These are phyloP conservation scores for Exophiala phaeomuriformis DNA, from an alignment of 2,329 filamentous ascomycete species.

Conservation along the genomic window DNA sequence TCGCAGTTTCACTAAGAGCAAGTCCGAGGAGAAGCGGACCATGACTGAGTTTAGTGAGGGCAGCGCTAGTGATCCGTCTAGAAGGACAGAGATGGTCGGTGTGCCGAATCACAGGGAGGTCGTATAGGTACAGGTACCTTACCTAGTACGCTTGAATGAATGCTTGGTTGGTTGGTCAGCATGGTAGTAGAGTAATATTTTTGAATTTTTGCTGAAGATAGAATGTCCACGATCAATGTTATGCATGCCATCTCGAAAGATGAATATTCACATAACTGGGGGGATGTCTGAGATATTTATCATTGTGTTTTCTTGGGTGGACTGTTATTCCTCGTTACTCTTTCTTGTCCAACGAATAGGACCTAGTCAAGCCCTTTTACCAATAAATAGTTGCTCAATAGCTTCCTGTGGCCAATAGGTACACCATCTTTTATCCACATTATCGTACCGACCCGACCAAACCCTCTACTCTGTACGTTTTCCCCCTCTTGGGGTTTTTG, in stretches of 20 bases:
- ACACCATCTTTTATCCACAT: too few species aligned
- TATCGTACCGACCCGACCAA: too few species aligned
- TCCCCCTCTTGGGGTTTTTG: not conserved
- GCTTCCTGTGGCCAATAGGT: too few species aligned
- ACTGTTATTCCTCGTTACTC: not conserved
- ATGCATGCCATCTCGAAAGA: too few species aligned
- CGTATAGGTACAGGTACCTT: not conserved
- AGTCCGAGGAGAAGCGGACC: constrained; percentile 27
- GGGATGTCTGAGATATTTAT: too few species aligned
- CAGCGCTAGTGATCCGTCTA: not conserved
- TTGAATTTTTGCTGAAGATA: not conserved
- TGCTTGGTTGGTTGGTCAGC: not conserved
- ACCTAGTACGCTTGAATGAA: too few species aligned
- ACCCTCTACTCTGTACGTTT: not conserved
- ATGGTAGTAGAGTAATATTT: not conserved
- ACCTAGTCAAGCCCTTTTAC: not conserved
- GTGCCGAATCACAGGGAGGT: not conserved
- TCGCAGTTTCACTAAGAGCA: constrained; percentile 28
- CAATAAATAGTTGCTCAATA: too few species aligned
- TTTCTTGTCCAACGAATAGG: not conserved
- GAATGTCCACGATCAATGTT: too few species aligned
- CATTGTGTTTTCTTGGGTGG: too few species aligned
- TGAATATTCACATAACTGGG: too few species aligned
- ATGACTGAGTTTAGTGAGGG: not conserved
- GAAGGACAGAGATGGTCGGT: not conserved